Evolutionary conservation across 176 grass and related monocot species (phyloP), one percentile per base, ranked within the genome.

Genomic region (Secale cereale): DNA sequence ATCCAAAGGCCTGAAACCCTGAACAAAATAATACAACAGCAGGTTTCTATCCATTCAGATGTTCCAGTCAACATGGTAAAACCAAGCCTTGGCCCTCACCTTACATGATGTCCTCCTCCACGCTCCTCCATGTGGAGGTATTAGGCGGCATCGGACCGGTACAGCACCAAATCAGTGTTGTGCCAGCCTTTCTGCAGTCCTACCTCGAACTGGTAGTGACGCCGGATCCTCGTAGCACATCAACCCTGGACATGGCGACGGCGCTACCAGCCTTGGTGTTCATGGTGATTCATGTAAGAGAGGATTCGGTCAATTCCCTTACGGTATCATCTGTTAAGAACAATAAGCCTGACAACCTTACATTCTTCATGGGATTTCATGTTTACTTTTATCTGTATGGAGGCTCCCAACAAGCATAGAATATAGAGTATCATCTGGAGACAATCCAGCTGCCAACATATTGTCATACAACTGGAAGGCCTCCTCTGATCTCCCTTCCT

Each of bases 401-500:
- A 98, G 88, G 28, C 93, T 91, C n/a, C 88, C 84, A 28, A 95
- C 86, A 86, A 98, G 91, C 57, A 79, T 71, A 50, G 93, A 85
- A 87, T 92, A 98, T 27, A 98, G 28, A 45, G 85, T 68, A 83
- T 98, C 86, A 86, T 95, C 91, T 28, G 93, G 91, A 50, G 12
- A 87, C 66, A 98, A 85, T 74, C 91, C 97, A 67, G 78, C 87
- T 25, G 22, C 78, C 65, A 95, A n/a, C 91, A 95, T 95, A 81
- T 94, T 59, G 61, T 98, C 84, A 29, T 98, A 94, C 40, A 94
- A 79, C 81, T 39, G 59, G 62, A 98, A 98, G 5, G 91, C 97
- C 46, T 94, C 97, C 36, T 89, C 90, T 46, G 97, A 95, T 74
- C 84, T 89, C 17, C 97, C 91, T 89, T 92, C 91, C 63, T 94